Conservation (phyloP, 2,329 filamentous ascomycete genomes). For the Dothidotthia symphoricarpi region DNA sequence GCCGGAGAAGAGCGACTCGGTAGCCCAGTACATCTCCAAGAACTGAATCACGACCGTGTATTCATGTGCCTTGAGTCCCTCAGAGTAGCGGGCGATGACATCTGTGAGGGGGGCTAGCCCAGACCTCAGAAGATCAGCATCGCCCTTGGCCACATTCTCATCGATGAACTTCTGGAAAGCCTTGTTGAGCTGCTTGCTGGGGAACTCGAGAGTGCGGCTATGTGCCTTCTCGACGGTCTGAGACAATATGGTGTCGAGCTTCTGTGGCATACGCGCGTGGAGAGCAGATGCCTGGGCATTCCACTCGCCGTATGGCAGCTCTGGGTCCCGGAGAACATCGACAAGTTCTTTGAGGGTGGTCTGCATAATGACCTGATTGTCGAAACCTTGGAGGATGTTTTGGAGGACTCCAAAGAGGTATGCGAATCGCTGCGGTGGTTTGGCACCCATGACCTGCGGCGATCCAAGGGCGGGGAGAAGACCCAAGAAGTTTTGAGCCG, state of each 20-base stretch:
- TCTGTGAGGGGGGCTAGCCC: conserved; percentile 73
- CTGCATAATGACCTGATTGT: conserved; percentile 96
- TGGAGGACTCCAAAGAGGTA: conserved; percentile 73
- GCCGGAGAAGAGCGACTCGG: conserved; percentile 85
- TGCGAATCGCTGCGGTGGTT: conserved; percentile 84
- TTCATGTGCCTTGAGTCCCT: conserved; percentile 89
- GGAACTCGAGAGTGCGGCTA: conserved; percentile 79
- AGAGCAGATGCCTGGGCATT: conserved; percentile 91
- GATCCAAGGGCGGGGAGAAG: conserved; percentile 84
- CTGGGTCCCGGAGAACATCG: conserved; percentile 82
- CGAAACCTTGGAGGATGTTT: conserved; percentile 89
- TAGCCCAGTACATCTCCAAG: conserved; percentile 76
- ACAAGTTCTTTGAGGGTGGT: conserved; percentile 82
- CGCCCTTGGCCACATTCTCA: conserved; percentile 71
- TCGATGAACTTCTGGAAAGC: conserved; percentile 84
- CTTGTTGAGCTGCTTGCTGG: conserved; percentile 81
- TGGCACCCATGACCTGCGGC: conserved; percentile 83
- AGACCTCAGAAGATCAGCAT: conserved; percentile 70
- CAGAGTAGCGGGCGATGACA: conserved; percentile 75
- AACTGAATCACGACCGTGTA: conserved; percentile 76
- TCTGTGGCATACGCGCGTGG: conserved; percentile 96
- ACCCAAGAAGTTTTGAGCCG: conserved; percentile 88
- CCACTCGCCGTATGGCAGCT: conserved; percentile 96
- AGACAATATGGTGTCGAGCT: conserved; percentile 77
- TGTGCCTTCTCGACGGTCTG: conserved; percentile 84